Percentiles rank a stretch among this genome's conserved stretches.
These are phyloP conservation scores for Cladobotryum protrusum DNA, from an alignment of 2,329 filamentous ascomycete genomes.

Conservation along the genomic window DNA sequence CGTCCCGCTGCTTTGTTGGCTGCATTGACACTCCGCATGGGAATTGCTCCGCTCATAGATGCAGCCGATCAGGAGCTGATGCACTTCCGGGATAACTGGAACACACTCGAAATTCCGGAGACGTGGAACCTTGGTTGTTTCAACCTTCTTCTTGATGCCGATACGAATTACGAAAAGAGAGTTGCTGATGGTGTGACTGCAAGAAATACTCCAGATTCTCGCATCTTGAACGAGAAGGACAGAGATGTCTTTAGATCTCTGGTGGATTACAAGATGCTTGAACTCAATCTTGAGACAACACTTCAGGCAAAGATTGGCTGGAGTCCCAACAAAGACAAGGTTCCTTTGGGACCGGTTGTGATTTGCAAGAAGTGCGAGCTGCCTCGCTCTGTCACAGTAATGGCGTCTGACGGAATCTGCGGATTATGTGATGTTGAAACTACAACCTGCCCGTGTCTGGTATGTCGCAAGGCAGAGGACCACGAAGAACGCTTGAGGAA, in stretches of 20 bases:
- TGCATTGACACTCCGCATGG: constrained; percentile 42
- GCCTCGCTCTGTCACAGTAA: constrained; percentile 45
- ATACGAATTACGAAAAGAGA: constrained; percentile 28
- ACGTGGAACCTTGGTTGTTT: constrained; percentile 44
- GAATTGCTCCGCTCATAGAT: constrained; percentile 34
- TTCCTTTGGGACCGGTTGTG: constrained; percentile 36
- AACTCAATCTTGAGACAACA: constrained; percentile 39
- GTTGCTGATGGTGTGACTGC: constrained; percentile 17
- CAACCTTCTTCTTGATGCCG: constrained; percentile 40
- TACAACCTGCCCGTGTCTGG: constrained; percentile 16
- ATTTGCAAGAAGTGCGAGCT: constrained; percentile 36
- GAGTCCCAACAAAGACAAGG: constrained; percentile 38
- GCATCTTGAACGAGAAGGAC: constrained; percentile 31
- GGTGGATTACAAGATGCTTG: constrained; percentile 41
- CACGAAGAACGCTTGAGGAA: constrained; percentile 16
- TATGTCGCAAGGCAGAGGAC: constrained; percentile 18
- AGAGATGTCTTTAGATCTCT: constrained; percentile 37
- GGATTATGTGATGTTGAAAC: constrained; percentile 31
- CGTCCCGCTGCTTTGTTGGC: constrained; percentile 42
- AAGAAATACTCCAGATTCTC: constrained; percentile 8
- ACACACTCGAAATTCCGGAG: constrained; percentile 40
- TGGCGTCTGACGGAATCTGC: constrained; percentile 34
- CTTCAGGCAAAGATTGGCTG: constrained; percentile 39
- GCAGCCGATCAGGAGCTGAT: constrained; percentile 37
- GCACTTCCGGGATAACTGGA: constrained; percentile 38